Conservation (phyloP, 345 rosid species). For the Physaria fendleri region DNA sequence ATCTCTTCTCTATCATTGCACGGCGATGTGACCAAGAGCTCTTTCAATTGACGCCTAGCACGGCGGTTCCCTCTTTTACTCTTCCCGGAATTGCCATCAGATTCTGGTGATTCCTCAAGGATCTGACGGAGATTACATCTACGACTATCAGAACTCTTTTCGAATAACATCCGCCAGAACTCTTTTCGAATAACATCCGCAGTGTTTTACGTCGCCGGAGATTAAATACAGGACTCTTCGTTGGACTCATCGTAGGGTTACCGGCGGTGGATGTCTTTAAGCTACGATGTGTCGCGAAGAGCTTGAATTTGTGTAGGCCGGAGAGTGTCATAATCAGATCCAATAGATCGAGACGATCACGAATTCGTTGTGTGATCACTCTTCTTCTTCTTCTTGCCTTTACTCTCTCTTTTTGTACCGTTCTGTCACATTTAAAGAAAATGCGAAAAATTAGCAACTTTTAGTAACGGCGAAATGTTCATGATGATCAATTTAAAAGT, state of each 20-base stretch:
- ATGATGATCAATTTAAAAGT: neutral
- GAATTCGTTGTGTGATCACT: neutral
- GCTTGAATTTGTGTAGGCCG: slow-evolving; percentile 22
- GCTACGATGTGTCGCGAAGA: slow-evolving; percentile 23
- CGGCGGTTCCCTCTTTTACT: slow-evolving; percentile 24
- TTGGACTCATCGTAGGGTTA: slow-evolving; percentile 24
- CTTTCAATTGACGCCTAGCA: slow-evolving; percentile 14
- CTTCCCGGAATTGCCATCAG: slow-evolving; percentile 18
- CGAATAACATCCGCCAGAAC: slow-evolving; percentile 27
- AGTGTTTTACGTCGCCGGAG: slow-evolving; percentile 32
- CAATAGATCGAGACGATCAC: neutral
- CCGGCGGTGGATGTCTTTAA: slow-evolving; percentile 3
- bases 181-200: slow-evolving; percentile 23
- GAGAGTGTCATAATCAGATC: slow-evolving; percentile 26
- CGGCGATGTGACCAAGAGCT: slow-evolving; percentile 25
- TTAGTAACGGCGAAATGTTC: neutral
- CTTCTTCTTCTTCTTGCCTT: neutral
- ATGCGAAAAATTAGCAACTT: slow-evolving; percentile 7
- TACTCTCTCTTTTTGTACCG: neutral
- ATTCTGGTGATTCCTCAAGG: slow-evolving; percentile 24
- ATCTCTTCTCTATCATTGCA: slow-evolving; percentile 5
- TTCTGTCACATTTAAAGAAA: neutral
- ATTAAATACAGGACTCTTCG: slow-evolving; percentile 24
- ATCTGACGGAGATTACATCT: slow-evolving; percentile 28
- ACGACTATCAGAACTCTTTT: slow-evolving; percentile 21